Evolutionary conservation across 2,329 filamentous ascomycete genomes (phyloP).

Genomic region (Trichoderma semiorbis): DNA sequence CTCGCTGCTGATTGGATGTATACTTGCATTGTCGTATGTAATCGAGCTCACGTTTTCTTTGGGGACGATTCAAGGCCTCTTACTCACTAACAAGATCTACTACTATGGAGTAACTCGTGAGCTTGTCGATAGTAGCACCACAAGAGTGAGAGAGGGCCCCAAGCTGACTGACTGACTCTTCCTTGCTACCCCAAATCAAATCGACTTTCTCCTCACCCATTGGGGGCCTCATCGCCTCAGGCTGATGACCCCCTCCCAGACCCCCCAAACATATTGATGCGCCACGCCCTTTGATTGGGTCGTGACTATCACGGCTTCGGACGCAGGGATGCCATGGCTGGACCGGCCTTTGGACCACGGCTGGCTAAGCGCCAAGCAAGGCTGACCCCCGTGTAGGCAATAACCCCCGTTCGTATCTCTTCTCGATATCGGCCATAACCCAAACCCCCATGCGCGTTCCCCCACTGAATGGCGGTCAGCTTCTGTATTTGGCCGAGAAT

Average conservation of each 20-base stretch:
- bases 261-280: background rate
- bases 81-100: background rate
- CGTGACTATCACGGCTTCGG: background rate
- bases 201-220: background rate
- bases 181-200: background rate
- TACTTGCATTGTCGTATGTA: background rate
- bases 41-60: background rate
- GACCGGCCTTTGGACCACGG: background rate
- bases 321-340: background rate
- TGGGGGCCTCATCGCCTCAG: background rate
- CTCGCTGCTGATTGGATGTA: background rate
- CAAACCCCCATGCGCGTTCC: background rate
- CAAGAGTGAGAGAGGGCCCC: background rate
- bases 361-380: background rate
- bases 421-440: background rate
- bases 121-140: background rate
- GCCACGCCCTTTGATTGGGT: background rate
- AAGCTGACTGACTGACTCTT: background rate
- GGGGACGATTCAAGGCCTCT: background rate
- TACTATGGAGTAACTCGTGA: background rate
- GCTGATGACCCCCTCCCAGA: background rate
- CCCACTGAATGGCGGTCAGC: constrained; percentile 10
- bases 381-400: background rate
- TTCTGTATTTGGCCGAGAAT: constrained; percentile 14
- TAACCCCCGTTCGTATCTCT: background rate